phyloP scores from a whole-genome alignment of 192 early-diverging fungal genomes.

The Coemansia sp. region DNA sequence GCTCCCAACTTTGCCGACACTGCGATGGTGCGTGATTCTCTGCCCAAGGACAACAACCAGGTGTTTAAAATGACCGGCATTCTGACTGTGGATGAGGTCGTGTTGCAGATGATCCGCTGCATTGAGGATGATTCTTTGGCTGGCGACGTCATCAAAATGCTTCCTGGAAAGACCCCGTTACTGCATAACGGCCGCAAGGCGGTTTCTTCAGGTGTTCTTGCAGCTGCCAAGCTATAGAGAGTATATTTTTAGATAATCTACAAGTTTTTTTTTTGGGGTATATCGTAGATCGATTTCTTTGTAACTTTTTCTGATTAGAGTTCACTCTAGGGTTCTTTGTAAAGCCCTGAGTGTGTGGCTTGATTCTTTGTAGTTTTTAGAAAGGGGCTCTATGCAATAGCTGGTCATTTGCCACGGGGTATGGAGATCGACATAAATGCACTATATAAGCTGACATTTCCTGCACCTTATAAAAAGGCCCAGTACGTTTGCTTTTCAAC shows the following conservation, averaged over 20 bases:
- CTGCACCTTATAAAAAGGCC: no score
- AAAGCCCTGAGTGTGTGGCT: no score
- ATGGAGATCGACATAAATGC: no score
- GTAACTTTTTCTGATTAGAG: no score
- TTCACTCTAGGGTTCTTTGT: no score
- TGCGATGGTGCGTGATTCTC: slow-evolving; percentile 39
- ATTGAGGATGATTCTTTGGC: slow-evolving; percentile 59
- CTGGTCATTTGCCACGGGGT: not conserved
- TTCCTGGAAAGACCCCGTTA: slow-evolving; percentile 28
- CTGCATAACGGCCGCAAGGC: slow-evolving; percentile 48
- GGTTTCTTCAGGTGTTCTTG: slow-evolving; percentile 23
- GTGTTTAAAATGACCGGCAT: slow-evolving; percentile 31
- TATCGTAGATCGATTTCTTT: no score
- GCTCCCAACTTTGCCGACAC: slow-evolving; percentile 62
- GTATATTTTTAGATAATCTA: slow-evolving; percentile 1
- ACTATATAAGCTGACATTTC: no score
- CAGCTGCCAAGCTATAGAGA: slow-evolving; percentile 31
- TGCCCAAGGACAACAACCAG: slow-evolving; percentile 10
- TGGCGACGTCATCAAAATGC: slow-evolving; percentile 53
- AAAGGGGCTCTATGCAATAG: no score
- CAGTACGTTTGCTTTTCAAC: no score
- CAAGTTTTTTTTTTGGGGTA: not conserved
- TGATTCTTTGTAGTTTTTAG: no score
- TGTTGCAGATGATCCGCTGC: slow-evolving; percentile 57
- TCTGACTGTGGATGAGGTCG: slow-evolving; percentile 52